phyloP scores from a whole-genome alignment of 108 stramenopile species.

The Cyclostephanos invisitatus region DNA sequence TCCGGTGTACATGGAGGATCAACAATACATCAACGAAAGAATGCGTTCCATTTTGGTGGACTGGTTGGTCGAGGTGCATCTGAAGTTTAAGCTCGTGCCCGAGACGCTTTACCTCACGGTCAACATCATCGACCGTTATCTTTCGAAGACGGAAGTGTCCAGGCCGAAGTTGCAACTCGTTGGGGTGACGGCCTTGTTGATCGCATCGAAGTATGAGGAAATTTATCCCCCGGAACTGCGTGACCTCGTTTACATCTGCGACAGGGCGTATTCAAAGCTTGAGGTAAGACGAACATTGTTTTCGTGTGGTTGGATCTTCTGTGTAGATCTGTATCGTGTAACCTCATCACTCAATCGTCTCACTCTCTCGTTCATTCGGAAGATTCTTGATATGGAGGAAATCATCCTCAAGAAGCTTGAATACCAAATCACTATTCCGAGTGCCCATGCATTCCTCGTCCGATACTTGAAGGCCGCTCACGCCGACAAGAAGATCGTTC shows the following conservation, averaged over 20 bases:
- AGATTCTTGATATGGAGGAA: constrained; percentile 94
- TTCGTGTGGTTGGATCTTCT: not conserved
- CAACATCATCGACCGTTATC: constrained; percentile 97
- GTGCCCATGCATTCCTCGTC: constrained; percentile 87
- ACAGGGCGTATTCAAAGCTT: constrained; percentile 90
- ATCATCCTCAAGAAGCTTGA: constrained; percentile 80
- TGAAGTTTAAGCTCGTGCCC: constrained; percentile 97
- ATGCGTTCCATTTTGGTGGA: constrained; percentile 98
- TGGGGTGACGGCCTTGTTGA: constrained; percentile 94
- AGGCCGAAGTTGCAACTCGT: constrained; percentile 97
- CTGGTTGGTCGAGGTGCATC: constrained; percentile 99
- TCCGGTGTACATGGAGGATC: constrained; percentile 86
- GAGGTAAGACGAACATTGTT: constrained; percentile 47
- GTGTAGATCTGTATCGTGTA: not conserved
- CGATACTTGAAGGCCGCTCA: constrained; percentile 92
- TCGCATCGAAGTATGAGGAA: constrained; percentile 99
- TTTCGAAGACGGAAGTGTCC: constrained; percentile 63
- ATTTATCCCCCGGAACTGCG: constrained; percentile 97
- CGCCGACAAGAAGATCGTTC: constrained; percentile 84
- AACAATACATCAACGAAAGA: constrained; percentile 88
- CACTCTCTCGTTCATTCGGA: constrained; percentile 1
- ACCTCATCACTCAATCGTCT: not conserved
- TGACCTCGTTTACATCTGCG: constrained; percentile 98
- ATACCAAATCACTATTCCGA: constrained; percentile 89
- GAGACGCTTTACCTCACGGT: constrained; percentile 97